Percentiles rank a stretch among this genome's conserved stretches.
Evolutionary conservation across 345 rosid genomes (phyloP).

Genomic region (Arabis hirsuta): DNA sequence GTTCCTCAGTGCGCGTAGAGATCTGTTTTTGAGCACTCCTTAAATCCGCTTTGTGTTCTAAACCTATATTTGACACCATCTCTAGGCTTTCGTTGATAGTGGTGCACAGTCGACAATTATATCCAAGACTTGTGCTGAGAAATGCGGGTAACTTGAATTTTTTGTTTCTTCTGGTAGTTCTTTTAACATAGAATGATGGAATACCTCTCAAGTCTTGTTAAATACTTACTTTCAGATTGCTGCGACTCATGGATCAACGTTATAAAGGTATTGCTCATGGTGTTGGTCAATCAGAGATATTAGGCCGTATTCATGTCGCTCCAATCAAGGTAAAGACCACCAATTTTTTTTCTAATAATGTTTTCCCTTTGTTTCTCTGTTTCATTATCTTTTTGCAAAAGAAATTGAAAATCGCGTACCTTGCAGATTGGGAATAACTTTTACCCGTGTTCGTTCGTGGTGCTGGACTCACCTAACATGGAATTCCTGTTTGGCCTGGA

Average conservation of each 20-base stretch:
- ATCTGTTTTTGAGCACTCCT: slow-evolving; percentile 2
- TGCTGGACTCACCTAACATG: slow-evolving; percentile 94
- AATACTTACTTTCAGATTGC: slow-evolving; percentile 55
- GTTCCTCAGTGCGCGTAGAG: not conserved
- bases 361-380: slow-evolving; percentile 11
- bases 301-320: slow-evolving; percentile 97
- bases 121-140: slow-evolving; percentile 98
- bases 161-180: slow-evolving; percentile 14
- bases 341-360: not conserved
- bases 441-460: slow-evolving; percentile 92
- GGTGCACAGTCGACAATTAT: slow-evolving; percentile 99
- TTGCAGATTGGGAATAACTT: slow-evolving; percentile 81
- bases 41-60: slow-evolving; percentile 4
- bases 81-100: slow-evolving; percentile 97
- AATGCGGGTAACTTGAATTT: slow-evolving; percentile 67
- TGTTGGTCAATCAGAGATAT: slow-evolving; percentile 97
- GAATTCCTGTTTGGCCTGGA: slow-evolving; percentile 97
- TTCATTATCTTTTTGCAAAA: not conserved
- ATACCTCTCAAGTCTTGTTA: slow-evolving; percentile 9
- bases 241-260: slow-evolving; percentile 91
- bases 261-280: slow-evolving; percentile 98
- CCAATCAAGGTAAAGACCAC: slow-evolving; percentile 72
- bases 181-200: not conserved
- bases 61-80: slow-evolving; percentile 21
- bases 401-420: slow-evolving; percentile 1